These are phyloP conservation scores for Galium porrigens DNA, from an alignment of 305 asterid genomes.

Conservation along the genomic window DNA sequence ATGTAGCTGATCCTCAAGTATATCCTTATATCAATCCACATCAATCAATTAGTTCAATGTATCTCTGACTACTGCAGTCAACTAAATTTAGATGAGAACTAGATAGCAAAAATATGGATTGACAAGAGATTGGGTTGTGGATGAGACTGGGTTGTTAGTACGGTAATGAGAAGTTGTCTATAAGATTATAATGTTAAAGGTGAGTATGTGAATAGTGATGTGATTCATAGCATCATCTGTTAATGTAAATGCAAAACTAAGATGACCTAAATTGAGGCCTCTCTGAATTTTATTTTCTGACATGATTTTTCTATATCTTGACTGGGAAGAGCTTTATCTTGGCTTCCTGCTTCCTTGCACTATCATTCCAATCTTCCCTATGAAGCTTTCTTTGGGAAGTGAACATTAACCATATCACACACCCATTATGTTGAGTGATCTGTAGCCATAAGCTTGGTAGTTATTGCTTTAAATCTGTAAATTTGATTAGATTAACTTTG, in stretches of 20 bases:
- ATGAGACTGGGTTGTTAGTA: neutral
- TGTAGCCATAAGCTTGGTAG: neutral
- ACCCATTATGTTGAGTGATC: neutral
- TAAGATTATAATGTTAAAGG: neutral
- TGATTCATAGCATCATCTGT: neutral
- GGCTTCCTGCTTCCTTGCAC: neutral
- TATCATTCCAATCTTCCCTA: neutral
- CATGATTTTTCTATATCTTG: neutral
- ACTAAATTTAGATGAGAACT: neutral
- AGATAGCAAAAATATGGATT: neutral
- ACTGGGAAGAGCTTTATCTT: neutral
- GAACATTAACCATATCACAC: neutral
- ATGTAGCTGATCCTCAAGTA: conserved; percentile 24
- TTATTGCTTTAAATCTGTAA: neutral
- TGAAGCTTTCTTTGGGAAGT: neutral
- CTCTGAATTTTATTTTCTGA: neutral
- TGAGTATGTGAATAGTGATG: neutral
- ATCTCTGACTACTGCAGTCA: neutral
- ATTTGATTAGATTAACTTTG: neutral
- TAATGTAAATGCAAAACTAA: neutral
- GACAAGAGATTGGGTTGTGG: neutral
- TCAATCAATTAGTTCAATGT: neutral
- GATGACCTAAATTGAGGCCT: conserved; percentile 1
- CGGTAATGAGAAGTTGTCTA: neutral
- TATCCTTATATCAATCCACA: neutral